Base-by-base conservation (phyloP, 805 yeast genomes). In the Candida ortonii region DNA sequence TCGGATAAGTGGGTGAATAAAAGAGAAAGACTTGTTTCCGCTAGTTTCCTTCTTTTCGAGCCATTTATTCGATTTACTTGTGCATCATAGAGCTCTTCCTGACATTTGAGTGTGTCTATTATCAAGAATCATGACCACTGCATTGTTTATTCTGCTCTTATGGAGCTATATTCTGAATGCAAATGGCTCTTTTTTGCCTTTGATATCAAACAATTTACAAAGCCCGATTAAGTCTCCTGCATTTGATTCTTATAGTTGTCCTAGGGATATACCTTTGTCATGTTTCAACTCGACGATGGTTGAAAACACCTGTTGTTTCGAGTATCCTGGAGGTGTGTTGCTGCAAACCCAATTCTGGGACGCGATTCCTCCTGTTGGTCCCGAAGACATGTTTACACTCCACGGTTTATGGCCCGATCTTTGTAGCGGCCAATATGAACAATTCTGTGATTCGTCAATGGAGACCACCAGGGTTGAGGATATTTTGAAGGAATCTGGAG, bases 301-400 rank as follows among this genome's bases (percentile, higher is more conserved):
- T 3, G 62, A 57, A 0, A 79, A 86, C 55, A 54, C 76, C 3
- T 89, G 97, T 54, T 89, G 97, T 61, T 85, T 80, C 56, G 96
- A 88, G 53, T 73, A 75, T 30, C 89, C 89, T 7, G 90, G 94
- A 29, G 97, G 97, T 5, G 69, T 86, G 11, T 65, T 89, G 22
- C 60, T 89, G 33, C 84, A 77, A 54, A 84, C 97, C 0, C 97
- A 89, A 55, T 88, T 89, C 63, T 89, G 97, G 97, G 95, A 89
- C 60, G 84, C 82, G 53, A 61, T 66, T 40, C 89, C 93, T 1
- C 73, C 85, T 1, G 66, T 77, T 32, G 93, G 93, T 5, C 85
- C 86, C 2, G 63, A 70, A 24, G 76, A 84, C 34, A 62, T 73
- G 40, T 87, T 84, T 64, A 86, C 95, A 1, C 61, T 84, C 22